Percentiles rank a stretch among this genome's conserved stretches.
These are phyloP conservation scores for Hibiscus syriacus DNA, from an alignment of 345 rosid genomes.

Conservation along the genomic window DNA sequence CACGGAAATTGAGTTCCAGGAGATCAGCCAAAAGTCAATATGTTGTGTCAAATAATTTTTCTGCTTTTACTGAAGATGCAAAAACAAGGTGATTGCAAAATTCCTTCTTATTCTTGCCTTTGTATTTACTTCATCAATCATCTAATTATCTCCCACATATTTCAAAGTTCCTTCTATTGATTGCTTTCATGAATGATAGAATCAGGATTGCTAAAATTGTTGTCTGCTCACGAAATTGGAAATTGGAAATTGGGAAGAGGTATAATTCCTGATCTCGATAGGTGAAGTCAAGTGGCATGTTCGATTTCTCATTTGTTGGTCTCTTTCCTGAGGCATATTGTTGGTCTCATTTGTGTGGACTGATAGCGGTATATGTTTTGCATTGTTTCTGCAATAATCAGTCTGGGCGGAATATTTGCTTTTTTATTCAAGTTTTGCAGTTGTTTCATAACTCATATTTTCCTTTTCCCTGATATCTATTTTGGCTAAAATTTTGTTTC, in stretches of 20 bases:
- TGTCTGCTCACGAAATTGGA: background rate
- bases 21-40: slow-evolving; percentile 27
- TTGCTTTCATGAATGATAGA: background rate
- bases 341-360: too few relatives aligned
- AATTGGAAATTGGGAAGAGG: background rate
- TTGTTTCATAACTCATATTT: background rate
- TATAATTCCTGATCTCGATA: background rate
- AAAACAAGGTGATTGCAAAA: slow-evolving; percentile 81
- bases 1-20: slow-evolving; percentile 35
- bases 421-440: background rate
- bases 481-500: background rate
- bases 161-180: background rate
- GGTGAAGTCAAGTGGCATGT: background rate
- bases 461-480: background rate
- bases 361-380: too few relatives aligned
- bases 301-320: background rate
- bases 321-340: background rate
- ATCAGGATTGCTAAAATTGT: background rate
- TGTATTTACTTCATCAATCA: background rate
- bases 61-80: slow-evolving; percentile 53
- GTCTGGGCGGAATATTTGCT: background rate
- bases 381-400: background rate
- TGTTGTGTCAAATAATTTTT: slow-evolving; percentile 46
- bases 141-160: background rate
- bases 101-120: background rate